A percentile compares a stretch with the other conserved stretches of the same genome.
phyloP scores from a whole-genome alignment of 2,329 filamentous ascomycete genomes.

The Phyllosticta citrichinensis region DNA sequence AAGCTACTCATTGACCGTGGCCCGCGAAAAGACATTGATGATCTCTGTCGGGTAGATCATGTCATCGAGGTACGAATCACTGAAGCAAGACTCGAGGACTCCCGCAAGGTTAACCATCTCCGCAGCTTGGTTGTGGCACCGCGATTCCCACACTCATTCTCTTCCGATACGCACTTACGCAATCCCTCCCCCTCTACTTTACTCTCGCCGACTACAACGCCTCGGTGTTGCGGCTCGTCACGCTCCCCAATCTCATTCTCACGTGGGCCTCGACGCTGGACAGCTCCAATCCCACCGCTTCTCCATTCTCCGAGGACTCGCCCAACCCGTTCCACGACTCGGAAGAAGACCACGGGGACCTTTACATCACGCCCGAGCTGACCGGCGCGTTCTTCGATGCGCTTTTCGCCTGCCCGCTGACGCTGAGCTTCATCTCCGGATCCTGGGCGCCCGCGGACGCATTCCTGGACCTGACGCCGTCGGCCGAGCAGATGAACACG shows the following conservation, averaged over 20 bases:
- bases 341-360: slow-evolving; percentile 44
- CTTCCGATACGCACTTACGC: slow-evolving; percentile 51
- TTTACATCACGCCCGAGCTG: slow-evolving; percentile 53
- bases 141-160: slow-evolving; percentile 63
- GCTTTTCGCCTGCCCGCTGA: slow-evolving; percentile 43
- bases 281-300: slow-evolving; percentile 4
- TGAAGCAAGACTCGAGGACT: not conserved
- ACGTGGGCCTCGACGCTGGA: slow-evolving; percentile 42
- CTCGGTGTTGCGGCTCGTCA: slow-evolving; percentile 66
- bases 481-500: slow-evolving; percentile 29
- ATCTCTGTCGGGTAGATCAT: slow-evolving; percentile 39
- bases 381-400: slow-evolving; percentile 48
- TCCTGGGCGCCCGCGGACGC: slow-evolving; percentile 52
- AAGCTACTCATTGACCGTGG: slow-evolving; percentile 47
- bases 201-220: slow-evolving; percentile 72
- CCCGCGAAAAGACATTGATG: slow-evolving; percentile 39
- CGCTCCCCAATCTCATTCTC: slow-evolving; percentile 66
- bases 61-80: slow-evolving; percentile 32
- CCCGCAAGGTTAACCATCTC: slow-evolving; percentile 1
- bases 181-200: slow-evolving; percentile 46
- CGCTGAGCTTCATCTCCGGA: slow-evolving; percentile 60
- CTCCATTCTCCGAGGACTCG: slow-evolving; percentile 12
- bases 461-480: slow-evolving; percentile 50
- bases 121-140: slow-evolving; percentile 66
- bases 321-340: slow-evolving; percentile 12